Base-by-base conservation (phyloP, 257 asterid species). In the Solanum chmielewskii region DNA sequence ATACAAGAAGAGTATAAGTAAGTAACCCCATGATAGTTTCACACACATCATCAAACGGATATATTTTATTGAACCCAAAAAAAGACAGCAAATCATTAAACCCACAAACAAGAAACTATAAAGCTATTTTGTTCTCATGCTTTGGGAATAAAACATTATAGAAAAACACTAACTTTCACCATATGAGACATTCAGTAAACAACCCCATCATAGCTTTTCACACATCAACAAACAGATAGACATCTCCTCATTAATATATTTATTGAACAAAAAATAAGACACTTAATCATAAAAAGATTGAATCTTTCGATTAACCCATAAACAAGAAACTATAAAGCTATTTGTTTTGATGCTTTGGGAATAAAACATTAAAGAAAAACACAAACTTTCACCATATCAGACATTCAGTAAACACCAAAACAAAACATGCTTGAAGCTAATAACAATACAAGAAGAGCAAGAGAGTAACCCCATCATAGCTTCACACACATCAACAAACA, bases 281-380 rank as follows among this genome's bases (percentile, higher is more conserved):
- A 89, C 37, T 85, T 37, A 62, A 68, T 39, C 83, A 81, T 85
- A 37, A 44, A 88, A 84, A 83, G 86, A 84, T 90, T 88, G 86
- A 83, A 87, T 89, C 90, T 87, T 91, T 75, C 11, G 42, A 82
- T 41, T 11, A 85, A 82, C 86, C 64, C 86, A 56, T 84, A 59
- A 33, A 52, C 7, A 42, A 39, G 13, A 52, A 31, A 86, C 75
- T 39, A 23, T 31, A 69, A 64, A 84, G 35, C 60, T 29, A 25
- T 33, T 35, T 83, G 23, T 83, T 83, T 13, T 83, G 44, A 84
- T 66, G 42, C 56, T 84, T 62, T 41, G 42, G 9, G 39, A 37
- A 75, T 62, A 86, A 85, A 39, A 21, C 15, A 85, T 42, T 66
- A 42, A 4, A 12, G 29, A 14, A 35, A 85, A 42, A 85, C 73